A percentile compares a stretch with the other conserved stretches of the same genome.
Evolutionary conservation across 306 rosid genomes (phyloP).

Genomic region (Cicer pinnatifidum): DNA sequence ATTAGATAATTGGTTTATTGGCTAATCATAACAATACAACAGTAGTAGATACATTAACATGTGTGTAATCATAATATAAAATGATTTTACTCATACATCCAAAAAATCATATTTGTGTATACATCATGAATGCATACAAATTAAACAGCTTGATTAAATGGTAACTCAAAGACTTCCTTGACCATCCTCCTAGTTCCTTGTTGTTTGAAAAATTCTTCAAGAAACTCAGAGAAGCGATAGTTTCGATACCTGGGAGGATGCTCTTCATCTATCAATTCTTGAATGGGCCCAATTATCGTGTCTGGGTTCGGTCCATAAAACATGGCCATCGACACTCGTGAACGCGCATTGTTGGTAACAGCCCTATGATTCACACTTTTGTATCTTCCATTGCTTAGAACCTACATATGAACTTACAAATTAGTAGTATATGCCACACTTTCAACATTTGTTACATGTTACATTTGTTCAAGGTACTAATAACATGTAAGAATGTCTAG

Average conservation of each 20-base stretch:
- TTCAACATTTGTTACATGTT: neutral
- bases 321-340: conserved; percentile 52
- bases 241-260: conserved; percentile 44
- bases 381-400: conserved; percentile 59
- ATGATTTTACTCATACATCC: neutral
- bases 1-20: neutral
- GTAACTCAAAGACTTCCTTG: conserved; percentile 55
- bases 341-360: conserved; percentile 48
- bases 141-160: neutral
- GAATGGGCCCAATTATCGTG: conserved; percentile 47
- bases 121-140: neutral
- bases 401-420: conserved; percentile 26
- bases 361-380: conserved; percentile 62
- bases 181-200: conserved; percentile 53
- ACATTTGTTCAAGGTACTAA: too few species aligned
- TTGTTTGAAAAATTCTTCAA: conserved; percentile 48
- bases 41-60: neutral
- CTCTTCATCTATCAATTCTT: conserved; percentile 52
- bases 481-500: neutral
- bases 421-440: neutral
- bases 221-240: conserved; percentile 49
- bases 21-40: neutral
- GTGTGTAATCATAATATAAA: neutral
- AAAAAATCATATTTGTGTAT: neutral
- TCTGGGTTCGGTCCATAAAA: conserved; percentile 55